Base-by-base conservation (phyloP, 305 asterid genomes). In the Salvia sclarea region DNA sequence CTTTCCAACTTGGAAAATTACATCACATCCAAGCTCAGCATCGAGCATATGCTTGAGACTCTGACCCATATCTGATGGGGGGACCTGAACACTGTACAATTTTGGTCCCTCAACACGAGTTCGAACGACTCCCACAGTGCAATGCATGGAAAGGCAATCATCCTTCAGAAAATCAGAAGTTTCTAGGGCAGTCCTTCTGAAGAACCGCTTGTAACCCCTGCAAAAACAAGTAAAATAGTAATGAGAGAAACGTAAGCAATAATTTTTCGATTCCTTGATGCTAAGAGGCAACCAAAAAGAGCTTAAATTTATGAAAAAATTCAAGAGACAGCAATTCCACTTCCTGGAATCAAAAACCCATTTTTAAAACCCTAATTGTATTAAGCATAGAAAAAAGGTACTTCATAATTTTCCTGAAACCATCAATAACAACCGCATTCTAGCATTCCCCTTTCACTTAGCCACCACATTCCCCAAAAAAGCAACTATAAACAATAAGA, bases 171-270 rank as follows among this genome's bases (percentile, higher is more conserved):
- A 92, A 77, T 92, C 96, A 66, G 98, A 92, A 40, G 87, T 71
- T 85, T 92, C 98, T 66, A 92, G 79, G 64, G 81, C 79, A 14
- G 85, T 37, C 78, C 98, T 85, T 68, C 88, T 81, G 73, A 82
- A 92, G 82, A 92, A 92, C 20, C 95, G 88, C 69, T 92, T 92
- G 71, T 92, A 92, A 60, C 98, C 98, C 98, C 98, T 92, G 85
- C 59, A 81, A 35, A 70, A 62, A 64, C 73, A 82, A 65, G 77
- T 53, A 72, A 57, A 6, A 30, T 47, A 57, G 31, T 33, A 41
- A 64, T 28, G 58, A 62, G 11, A 59, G 53, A 16, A 21, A 53
- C 7, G 13, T 20, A 38, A 20, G 54, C 30, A 35, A 6, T 33
- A 28, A 37, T 60, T 14, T 48, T 37, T 71, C 16, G 56, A 14